phyloP scores from a whole-genome alignment of 768 basidiomycete species.

The Suillus luteus region DNA sequence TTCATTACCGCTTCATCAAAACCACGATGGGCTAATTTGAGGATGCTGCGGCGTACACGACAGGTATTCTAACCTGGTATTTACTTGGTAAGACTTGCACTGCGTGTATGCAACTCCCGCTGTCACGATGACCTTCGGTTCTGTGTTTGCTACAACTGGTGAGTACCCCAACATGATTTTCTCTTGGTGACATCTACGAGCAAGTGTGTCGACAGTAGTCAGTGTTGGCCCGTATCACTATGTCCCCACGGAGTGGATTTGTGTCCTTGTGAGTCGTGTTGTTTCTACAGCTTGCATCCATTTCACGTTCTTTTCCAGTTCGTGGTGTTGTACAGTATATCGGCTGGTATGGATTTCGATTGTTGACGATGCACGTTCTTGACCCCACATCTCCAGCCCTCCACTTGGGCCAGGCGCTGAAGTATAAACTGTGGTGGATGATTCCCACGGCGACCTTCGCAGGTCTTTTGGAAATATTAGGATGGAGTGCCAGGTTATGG shows the following conservation, averaged over 20 bases:
- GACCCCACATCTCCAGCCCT: constrained; percentile 34
- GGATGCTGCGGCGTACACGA: background rate
- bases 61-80: background rate
- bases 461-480: constrained; percentile 52
- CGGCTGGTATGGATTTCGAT: constrained; percentile 35
- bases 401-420: constrained; percentile 47
- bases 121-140: background rate
- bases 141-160: background rate
- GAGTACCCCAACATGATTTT: background rate
- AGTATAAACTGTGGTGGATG: constrained; percentile 53
- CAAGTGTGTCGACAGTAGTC: background rate
- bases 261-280: constrained; percentile 25
- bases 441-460: constrained; percentile 50
- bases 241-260: constrained; percentile 40
- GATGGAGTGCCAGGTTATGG: constrained; percentile 60
- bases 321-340: constrained; percentile 43
- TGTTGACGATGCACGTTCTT: background rate
- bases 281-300: background rate
- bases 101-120: background rate
- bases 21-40: constrained; percentile 2
- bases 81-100: background rate
- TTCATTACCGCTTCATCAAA: background rate
- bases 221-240: constrained; percentile 37
- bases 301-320: constrained; percentile 22
- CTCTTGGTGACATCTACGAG: background rate